phyloP scores from a whole-genome alignment of 495 filamentous ascomycete genomes.

The Sphaerosporella brunnea region DNA sequence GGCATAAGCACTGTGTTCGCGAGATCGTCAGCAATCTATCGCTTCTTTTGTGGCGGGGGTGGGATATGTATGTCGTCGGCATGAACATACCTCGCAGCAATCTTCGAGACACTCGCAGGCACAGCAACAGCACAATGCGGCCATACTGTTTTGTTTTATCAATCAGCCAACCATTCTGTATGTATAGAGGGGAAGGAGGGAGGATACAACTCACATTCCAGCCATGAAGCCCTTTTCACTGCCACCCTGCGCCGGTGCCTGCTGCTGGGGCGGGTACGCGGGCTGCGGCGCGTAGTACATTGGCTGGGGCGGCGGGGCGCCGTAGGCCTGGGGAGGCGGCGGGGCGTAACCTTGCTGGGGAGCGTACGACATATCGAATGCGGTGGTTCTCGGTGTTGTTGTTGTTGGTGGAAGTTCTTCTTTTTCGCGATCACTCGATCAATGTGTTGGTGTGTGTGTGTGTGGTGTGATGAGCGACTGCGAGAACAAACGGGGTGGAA shows the following conservation, averaged over 20 bases:
- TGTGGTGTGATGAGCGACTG: no score
- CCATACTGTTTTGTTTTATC: background rate
- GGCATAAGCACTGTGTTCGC: no score
- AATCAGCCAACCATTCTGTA: background rate
- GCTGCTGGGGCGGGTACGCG: background rate
- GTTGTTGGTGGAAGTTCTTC: background rate
- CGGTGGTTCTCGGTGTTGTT: background rate
- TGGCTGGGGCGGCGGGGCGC: background rate
- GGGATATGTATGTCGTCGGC: no score
- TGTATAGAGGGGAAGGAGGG: no score
- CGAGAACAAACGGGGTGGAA: no score
- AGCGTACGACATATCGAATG: slow-evolving; percentile 1
- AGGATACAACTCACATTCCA: slow-evolving; percentile 4
- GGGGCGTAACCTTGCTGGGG: background rate
- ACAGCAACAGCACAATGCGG: background rate
- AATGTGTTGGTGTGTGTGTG: no score
- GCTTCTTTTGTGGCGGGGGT: no score
- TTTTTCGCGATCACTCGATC: no score
- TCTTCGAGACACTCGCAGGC: background rate
- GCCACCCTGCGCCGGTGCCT: background rate
- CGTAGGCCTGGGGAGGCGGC: background rate
- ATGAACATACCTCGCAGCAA: slow-evolving; percentile 4
- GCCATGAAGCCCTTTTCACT: background rate
- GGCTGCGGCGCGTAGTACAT: background rate
- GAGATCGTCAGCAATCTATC: no score